phyloP scores from a whole-genome alignment of 2,329 filamentous ascomycete genomes.

The Aspergillus sp. region DNA sequence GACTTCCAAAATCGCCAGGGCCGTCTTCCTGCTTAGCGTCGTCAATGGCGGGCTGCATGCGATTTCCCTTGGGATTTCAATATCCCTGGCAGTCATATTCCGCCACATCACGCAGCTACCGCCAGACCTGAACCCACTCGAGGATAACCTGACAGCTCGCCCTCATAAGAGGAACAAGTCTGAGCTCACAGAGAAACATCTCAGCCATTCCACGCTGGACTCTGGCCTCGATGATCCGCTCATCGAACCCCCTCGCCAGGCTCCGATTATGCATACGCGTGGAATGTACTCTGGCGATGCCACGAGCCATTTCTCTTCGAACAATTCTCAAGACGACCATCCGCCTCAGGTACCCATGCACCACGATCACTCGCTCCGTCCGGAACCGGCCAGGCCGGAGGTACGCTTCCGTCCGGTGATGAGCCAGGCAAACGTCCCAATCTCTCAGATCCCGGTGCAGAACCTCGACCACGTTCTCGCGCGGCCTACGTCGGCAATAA shows the following conservation, averaged over 20 bases:
- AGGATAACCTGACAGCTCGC: constrained; percentile 68
- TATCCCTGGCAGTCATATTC: constrained; percentile 72
- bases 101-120: constrained; percentile 71
- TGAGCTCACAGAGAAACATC: constrained; percentile 53
- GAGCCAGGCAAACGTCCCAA: constrained; percentile 20
- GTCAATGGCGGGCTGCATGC: constrained; percentile 59
- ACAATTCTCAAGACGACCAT: constrained; percentile 36
- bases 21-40: constrained; percentile 60
- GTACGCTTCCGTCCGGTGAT: constrained; percentile 19
- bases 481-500: constrained; percentile 22
- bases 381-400: constrained; percentile 22
- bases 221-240: constrained; percentile 33
- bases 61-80: constrained; percentile 58
- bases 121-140: constrained; percentile 90
- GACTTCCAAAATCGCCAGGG: constrained; percentile 52
- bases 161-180: constrained; percentile 67
- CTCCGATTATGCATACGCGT: constrained; percentile 76
- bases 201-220: constrained; percentile 42
- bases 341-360: constrained; percentile 41
- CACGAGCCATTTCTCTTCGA: constrained; percentile 44
- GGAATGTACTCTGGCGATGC: constrained; percentile 51
- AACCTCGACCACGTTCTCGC: constrained; percentile 20
- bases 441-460: constrained; percentile 17
- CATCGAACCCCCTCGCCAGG: constrained; percentile 38
- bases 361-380: constrained; percentile 21